Evolutionary conservation across 2,329 filamentous ascomycete species (phyloP), one percentile per base, ranked within the genome.

Genomic region (Hypocrella siamensis): DNA sequence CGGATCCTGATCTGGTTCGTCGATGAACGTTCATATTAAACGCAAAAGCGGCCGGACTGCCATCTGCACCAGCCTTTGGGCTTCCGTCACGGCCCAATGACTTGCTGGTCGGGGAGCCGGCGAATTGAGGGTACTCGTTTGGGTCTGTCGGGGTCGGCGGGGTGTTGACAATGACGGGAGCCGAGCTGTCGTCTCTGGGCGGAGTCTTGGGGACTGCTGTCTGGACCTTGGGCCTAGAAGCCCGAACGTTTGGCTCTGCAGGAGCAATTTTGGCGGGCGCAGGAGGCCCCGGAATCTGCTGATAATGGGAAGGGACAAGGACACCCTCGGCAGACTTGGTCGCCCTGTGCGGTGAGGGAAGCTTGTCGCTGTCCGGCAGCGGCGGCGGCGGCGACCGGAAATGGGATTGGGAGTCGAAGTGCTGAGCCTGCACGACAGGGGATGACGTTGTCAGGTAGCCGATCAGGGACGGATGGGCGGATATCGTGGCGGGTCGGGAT

Each of bases 21-120:
- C 63, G 55, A 38, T 86, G 80, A 35, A 76, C 71, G 56, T 76
- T 82, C 71, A 82, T 81, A 46, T 70, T 78, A 46, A 71, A 74
- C 42, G 74, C 78, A 46, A 71, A 74, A 42, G 74, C 68, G 24
- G 70, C 61, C 40, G 76, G 74, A 28, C 71, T 65, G 38, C 75
- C 67, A 63, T 68, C 61, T 40, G 63, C 31, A 36, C 48, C 49
- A 12, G 42, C 34, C 38, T 42, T 43, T 6, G 42, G 42, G 33
- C 41, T 43, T 12, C 39, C 37, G 31, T 37, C 42, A 33, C 47
- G 40, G 42, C 43, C 46, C 34, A 47, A 39, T 24, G 46, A 42
- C 37, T 38, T 53, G 35, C 40, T 47, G n/a, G 47, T 42, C 33
- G 47, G 41, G 30, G 48, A 46, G 14, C 43, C 42, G 29, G 40